Evolutionary conservation across 192 early-diverging fungal genomes (phyloP), one percentile per base, ranked within the genome.

Genomic region (Coemansia sp.): DNA sequence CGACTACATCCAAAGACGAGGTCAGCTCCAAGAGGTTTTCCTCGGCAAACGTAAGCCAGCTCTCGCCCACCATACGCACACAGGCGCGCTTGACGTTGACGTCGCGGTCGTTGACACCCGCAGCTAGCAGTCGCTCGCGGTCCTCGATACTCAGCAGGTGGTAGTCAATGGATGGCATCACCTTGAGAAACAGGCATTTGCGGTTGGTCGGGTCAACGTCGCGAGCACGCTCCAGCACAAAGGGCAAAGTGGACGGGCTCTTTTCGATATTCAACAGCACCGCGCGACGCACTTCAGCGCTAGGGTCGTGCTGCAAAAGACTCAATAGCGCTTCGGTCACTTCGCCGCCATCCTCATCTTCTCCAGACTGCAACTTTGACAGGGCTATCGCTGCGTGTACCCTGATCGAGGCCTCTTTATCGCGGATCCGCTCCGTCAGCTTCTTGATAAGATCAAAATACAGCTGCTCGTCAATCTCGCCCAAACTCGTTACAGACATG

Each of bases 91-190:
- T 85, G n/a, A 96, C 95, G 31, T 85, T 75, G 12, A 86, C 68
- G 44, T 96, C 93, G 65, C 92, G 89, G 81, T 96, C 95, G n/a
- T 87, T 90, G 40, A 96, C 77, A 5, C 94, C 95, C 53, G 86
- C 89, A 7, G 87, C 80, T 38, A 96, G 80, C 40, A 97, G 75
- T 47, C 86, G 75, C 52, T 94, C 90, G 20, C 93, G 86, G 22
- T 92, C 88, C 15, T 89, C 87, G 33, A 90, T 87, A 18, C 88
- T 87, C 11, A 97, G 72, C 52, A 88, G 61, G 24, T 85, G 86
- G 74, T 93, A 92, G 75, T 93, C 91, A 11, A 93, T 85, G 16
- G 89, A 87, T 11, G 88, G 83, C 86, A 90, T 84, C n/a, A 90
- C 87, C 68, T 89, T 91, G 58, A 85, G 66, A 69, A 88, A 95